These are phyloP conservation scores for Boletus barrowsii DNA, from an alignment of 768 basidiomycete species.

Conservation along the genomic window DNA sequence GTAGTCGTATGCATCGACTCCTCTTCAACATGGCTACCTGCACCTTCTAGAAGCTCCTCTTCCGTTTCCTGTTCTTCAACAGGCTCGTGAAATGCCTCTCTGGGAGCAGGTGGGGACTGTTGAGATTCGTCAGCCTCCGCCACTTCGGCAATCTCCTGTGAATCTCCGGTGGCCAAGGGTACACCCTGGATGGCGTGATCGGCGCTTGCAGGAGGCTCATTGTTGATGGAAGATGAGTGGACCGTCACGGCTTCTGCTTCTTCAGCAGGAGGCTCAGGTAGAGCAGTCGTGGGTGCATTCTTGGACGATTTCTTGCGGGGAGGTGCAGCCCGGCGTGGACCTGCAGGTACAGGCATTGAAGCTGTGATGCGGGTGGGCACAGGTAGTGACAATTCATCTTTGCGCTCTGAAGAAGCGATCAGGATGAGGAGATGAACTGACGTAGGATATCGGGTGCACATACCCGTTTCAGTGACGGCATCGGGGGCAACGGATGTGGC, in stretches of 20 bases:
- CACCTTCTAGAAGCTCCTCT: slow-evolving; percentile 9
- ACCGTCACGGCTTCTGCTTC: slow-evolving; percentile 4
- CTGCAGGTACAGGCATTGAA: slow-evolving; percentile 73
- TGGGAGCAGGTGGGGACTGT: background rate
- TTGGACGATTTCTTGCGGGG: slow-evolving; percentile 66
- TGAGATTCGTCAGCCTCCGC: background rate
- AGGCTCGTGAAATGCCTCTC: slow-evolving; percentile 4
- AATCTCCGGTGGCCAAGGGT: slow-evolving; percentile 1
- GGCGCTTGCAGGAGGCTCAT: slow-evolving; percentile 1
- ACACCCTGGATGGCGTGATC: slow-evolving; percentile 7
- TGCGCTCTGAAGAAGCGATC: slow-evolving; percentile 14
- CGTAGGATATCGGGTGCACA: background rate
- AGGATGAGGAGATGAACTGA: slow-evolving; percentile 11
- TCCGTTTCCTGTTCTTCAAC: slow-evolving; percentile 14
- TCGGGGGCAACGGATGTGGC: slow-evolving; percentile 3
- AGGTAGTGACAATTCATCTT: slow-evolving; percentile 26
- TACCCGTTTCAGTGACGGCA: slow-evolving; percentile 15
- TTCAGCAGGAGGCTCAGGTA: slow-evolving; percentile 27
- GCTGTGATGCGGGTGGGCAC: slow-evolving; percentile 40
- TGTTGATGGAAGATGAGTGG: slow-evolving; percentile 1
- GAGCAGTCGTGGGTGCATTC: slow-evolving; percentile 38
- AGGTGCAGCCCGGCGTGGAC: slow-evolving; percentile 70
- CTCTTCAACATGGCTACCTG: background rate
- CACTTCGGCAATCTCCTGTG: slow-evolving; percentile 14
- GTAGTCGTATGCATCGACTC: background rate